These are phyloP conservation scores for Trichophyton schoenleinii DNA, from an alignment of 2,329 filamentous ascomycete genomes.

Conservation along the genomic window DNA sequence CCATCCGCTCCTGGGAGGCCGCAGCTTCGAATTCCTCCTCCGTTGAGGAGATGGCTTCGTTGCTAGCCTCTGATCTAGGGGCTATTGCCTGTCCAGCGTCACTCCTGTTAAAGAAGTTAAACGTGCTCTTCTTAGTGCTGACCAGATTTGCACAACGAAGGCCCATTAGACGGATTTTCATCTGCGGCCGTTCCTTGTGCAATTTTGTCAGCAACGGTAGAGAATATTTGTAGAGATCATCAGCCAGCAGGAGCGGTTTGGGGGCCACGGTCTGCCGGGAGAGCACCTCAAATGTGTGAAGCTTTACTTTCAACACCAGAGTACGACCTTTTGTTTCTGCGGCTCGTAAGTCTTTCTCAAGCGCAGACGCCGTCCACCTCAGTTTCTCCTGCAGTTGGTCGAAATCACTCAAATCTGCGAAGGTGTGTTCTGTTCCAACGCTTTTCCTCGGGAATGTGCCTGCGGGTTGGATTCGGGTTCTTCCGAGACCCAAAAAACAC, in stretches of 20 bases:
- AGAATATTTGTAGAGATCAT: slow-evolving; percentile 71
- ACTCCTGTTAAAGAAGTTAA: slow-evolving; percentile 69
- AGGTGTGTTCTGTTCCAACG: slow-evolving; percentile 87
- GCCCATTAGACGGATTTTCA: slow-evolving; percentile 77
- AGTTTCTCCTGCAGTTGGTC: slow-evolving; percentile 62
- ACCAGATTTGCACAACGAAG: slow-evolving; percentile 77
- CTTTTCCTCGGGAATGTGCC: slow-evolving; percentile 88
- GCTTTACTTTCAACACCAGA: slow-evolving; percentile 78
- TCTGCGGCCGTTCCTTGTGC: slow-evolving; percentile 65
- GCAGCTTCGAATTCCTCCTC: slow-evolving; percentile 23
- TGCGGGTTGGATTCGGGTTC: slow-evolving; percentile 71
- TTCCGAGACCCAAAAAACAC: slow-evolving; percentile 73
- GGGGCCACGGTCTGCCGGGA: slow-evolving; percentile 68
- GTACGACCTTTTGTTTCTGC: slow-evolving; percentile 84
- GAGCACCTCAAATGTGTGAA: slow-evolving; percentile 85
- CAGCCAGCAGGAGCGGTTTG: slow-evolving; percentile 56
- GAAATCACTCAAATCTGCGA: slow-evolving; percentile 62
- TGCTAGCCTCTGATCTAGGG: neutral
- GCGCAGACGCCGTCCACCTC: slow-evolving; percentile 64
- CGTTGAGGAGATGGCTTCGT: slow-evolving; percentile 2
- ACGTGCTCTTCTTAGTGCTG: slow-evolving; percentile 65
- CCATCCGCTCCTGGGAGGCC: slow-evolving; percentile 46
- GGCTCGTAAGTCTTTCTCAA: slow-evolving; percentile 70
- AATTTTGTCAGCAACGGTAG: slow-evolving; percentile 74
- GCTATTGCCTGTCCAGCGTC: slow-evolving; percentile 17